A percentile compares a stretch with the other conserved stretches of the same genome.
Conservation (phyloP, 2,329 filamentous ascomycete species). For the Lecanicillium sp. region DNA sequence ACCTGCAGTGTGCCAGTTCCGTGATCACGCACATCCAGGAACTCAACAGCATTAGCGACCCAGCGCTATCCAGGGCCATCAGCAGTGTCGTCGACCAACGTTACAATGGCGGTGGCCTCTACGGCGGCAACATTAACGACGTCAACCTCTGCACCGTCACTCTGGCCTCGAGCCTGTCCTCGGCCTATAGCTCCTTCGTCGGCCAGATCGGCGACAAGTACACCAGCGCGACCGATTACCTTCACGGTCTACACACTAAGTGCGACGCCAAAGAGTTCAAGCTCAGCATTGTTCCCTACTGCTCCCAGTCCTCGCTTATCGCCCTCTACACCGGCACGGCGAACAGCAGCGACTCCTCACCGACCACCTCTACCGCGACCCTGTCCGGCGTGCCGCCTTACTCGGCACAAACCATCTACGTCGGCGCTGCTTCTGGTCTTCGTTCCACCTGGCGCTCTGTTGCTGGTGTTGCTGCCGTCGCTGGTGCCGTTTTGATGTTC, state of each 20-base stretch:
- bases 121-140: neutral
- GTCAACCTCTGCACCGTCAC: conserved; percentile 11
- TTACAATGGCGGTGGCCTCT: too few relatives aligned
- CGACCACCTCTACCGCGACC: neutral
- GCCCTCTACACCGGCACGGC: conserved; percentile 6
- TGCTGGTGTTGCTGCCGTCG: neutral
- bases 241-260: conserved; percentile 1
- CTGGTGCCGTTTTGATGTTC: neutral
- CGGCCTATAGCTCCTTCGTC: conserved; percentile 3
- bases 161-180: conserved; percentile 1
- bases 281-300: conserved; percentile 3
- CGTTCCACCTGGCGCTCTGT: neutral
- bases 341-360: too few relatives aligned
- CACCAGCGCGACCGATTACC: conserved; percentile 4
- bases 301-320: neutral
- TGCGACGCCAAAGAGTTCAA: conserved; percentile 5
- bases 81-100: too few relatives aligned
- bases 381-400: conserved; percentile 1
- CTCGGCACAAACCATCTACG: conserved; percentile 2
- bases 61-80: too few relatives aligned
- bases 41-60: neutral
- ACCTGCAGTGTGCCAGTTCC: conserved; percentile 2
- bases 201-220: neutral
- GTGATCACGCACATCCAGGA: conserved; percentile 1
- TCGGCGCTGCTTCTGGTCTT: neutral